A percentile compares a stretch with the other conserved stretches of the same genome.
Conservation (phyloP, 352 stramenopile species). For the Phytophthora hibernalis region DNA sequence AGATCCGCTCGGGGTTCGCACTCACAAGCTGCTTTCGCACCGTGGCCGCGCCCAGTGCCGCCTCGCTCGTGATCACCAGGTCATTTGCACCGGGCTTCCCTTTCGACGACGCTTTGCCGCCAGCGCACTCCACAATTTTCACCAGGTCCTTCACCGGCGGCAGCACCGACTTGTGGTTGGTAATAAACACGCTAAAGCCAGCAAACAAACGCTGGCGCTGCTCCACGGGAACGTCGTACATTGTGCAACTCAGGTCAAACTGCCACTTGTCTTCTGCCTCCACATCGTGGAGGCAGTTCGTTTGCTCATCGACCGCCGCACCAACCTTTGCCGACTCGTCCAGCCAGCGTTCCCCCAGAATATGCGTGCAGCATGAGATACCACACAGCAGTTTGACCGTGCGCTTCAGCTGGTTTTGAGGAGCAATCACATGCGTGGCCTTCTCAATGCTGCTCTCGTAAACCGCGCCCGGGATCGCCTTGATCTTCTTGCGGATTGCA, state of each 20-base stretch:
- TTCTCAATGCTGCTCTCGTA: constrained; percentile 55
- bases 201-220: constrained; percentile 44
- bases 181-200: constrained; percentile 52
- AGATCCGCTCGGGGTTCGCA: constrained; percentile 43
- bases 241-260: constrained; percentile 54
- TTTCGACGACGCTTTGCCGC: constrained; percentile 42
- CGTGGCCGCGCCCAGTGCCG: constrained; percentile 36
- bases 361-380: constrained; percentile 61
- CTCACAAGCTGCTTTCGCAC: constrained; percentile 48
- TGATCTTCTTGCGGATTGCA: constrained; percentile 53
- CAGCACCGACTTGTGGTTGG: constrained; percentile 59
- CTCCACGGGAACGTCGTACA: constrained; percentile 42
- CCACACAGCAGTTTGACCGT: constrained; percentile 69
- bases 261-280: constrained; percentile 57
- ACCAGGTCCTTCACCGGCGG: constrained; percentile 53
- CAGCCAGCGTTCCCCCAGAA: constrained; percentile 58
- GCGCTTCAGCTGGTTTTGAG: constrained; percentile 51
- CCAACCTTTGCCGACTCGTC: constrained; percentile 46
- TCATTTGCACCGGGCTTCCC: constrained; percentile 40
- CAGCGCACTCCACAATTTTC: constrained; percentile 63
- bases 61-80: constrained; percentile 55
- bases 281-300: constrained; percentile 49
- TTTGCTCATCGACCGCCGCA: constrained; percentile 39
- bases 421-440: constrained; percentile 60
- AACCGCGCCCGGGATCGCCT: constrained; percentile 43